Evolutionary conservation across 164 flowering plant genomes (phyloP), one percentile per base, ranked within the genome.

Genomic region (Tetracentron sinense): DNA sequence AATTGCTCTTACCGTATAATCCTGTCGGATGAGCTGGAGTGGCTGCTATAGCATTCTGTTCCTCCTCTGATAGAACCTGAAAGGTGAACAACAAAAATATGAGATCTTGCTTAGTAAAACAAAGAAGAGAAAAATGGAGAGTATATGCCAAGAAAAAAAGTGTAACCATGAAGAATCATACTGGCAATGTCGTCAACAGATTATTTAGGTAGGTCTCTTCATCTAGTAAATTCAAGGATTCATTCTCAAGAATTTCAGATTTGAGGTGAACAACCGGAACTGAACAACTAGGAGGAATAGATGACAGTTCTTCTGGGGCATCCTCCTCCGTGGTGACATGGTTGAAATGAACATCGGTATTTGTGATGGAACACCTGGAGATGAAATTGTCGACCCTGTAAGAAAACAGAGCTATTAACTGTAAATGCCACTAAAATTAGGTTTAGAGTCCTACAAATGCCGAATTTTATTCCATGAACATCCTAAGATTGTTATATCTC

Each of bases 1-100:
- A 44, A 20, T 4, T 31, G 6, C 11, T 23, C 74, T 38, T 63
- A 91, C 97, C 90, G 73, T 84, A 86, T 51, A 91, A 72, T 23
- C 92, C 99, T 21, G 84, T 85, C 5, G 97, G 96, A 74, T 94
- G 99, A 33, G 97, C 99, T n/a, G 97, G 99, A 74, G 87, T 83
- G 47, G 99, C 89, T 42, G 95, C 96, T 56, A 94, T 75, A 49
- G 79, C 74, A 67, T 77, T 75, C 65, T 94, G 97, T 76, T 94
- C 92, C 72, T 86, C 92, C 78, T 81, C 87, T 4, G 97, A 69
- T 47, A 94, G 69, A 64, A 94, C 97, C 99, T 94, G 71, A 28
- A 69, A 63, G 35, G 1, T 38, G 21, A 31, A 60, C 28, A 47
- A 38, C 25, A 46, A 27, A 52, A 51, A 19, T 29, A 21, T 20